Conservation (phyloP, 2,329 filamentous ascomycete genomes). For the Cordyceps farinosa region DNA sequence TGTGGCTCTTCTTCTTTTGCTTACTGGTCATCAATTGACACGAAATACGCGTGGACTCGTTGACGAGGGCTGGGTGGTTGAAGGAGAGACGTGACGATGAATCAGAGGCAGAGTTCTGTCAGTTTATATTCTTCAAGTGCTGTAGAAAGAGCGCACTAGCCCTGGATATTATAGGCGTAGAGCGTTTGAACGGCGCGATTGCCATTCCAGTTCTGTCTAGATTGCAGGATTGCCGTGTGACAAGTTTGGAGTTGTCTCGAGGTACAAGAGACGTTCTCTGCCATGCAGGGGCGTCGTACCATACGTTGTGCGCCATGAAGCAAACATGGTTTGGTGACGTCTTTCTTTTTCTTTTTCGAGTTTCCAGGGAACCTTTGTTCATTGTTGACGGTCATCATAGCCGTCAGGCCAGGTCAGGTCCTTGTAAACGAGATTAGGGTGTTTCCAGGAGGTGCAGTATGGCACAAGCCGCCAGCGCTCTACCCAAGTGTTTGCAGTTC, state of each 20-base stretch:
- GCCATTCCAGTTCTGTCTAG: background rate
- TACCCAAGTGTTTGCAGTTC: too few relatives aligned
- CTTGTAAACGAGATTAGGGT: too few relatives aligned
- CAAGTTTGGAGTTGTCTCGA: conserved; percentile 17
- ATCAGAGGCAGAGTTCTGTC: background rate
- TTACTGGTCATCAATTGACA: background rate
- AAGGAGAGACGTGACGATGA: background rate
- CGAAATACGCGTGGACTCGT: background rate
- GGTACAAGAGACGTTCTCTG: background rate
- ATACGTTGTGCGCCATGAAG: background rate
- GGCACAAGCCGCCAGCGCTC: too few relatives aligned
- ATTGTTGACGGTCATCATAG: background rate
- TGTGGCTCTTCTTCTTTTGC: background rate
- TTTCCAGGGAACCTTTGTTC: background rate
- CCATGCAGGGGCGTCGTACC: background rate
- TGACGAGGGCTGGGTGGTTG: background rate
- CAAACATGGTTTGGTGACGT: background rate
- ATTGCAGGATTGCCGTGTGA: conserved; percentile 18
- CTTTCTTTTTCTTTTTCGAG: background rate
- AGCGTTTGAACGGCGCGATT: background rate
- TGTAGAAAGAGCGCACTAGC: too few relatives aligned
- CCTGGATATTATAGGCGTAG: too few relatives aligned
- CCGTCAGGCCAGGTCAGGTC: too few relatives aligned
- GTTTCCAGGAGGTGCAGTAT: too few relatives aligned
- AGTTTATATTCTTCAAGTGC: background rate